Evolutionary conservation across 352 stramenopile genomes (phyloP).

Genomic region (Phytophthora syringae): DNA sequence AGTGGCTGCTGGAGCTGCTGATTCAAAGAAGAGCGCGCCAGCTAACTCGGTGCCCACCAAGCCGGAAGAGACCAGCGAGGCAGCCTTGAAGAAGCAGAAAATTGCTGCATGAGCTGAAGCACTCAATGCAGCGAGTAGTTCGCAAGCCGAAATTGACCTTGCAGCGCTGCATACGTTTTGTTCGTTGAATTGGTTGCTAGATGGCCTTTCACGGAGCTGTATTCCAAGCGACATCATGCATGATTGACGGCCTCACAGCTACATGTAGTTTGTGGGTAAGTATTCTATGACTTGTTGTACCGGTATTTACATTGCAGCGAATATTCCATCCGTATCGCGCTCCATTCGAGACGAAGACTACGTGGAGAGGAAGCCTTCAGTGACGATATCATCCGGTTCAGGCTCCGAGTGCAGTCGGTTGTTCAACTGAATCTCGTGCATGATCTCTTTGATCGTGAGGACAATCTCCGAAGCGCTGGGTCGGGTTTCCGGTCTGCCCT

Average conservation of each 20-base stretch:
- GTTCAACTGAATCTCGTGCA: slow-evolving; percentile 30
- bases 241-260: background rate
- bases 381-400: slow-evolving; percentile 34
- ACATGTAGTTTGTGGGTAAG: no score
- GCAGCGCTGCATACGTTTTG: background rate
- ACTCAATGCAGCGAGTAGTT: background rate
- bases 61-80: slow-evolving; percentile 24
- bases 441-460: slow-evolving; percentile 44
- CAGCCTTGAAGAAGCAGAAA: slow-evolving; percentile 52
- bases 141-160: slow-evolving; percentile 9
- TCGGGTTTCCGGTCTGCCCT: slow-evolving; percentile 49
- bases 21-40: slow-evolving; percentile 24
- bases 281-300: slow-evolving; percentile 27
- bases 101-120: slow-evolving; percentile 15
- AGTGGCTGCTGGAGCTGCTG: slow-evolving; percentile 7
- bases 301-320: slow-evolving; percentile 30
- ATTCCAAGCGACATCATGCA: no score
- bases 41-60: slow-evolving; percentile 14
- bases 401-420: slow-evolving; percentile 19
- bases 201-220: background rate
- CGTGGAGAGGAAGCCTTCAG: slow-evolving; percentile 37
- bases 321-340: slow-evolving; percentile 15
- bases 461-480: slow-evolving; percentile 51
- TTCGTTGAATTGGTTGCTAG: background rate
- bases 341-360: slow-evolving; percentile 11